Base-by-base conservation (phyloP, 2,329 filamentous ascomycete species). In the Aspergillus tamarii region DNA sequence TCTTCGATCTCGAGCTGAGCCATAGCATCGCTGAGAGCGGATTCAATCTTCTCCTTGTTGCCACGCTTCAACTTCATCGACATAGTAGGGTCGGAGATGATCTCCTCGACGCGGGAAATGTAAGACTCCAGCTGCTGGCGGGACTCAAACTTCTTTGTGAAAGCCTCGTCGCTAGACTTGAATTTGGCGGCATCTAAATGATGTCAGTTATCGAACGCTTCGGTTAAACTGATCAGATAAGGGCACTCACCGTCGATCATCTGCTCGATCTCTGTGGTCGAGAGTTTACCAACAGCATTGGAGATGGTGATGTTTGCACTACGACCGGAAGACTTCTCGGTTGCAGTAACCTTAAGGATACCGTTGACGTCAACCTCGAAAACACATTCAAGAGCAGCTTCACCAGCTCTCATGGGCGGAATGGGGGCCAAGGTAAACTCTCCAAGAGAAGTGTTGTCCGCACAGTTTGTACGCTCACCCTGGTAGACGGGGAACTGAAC, bases 291-390 rank as follows among this genome's bases (percentile, higher is more conserved):
- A 76, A 99, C 94, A 65, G 95, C 97, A 89, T 99, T 99, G 84
- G 92, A 93, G 84, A 99, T 99, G 80, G 95, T 99, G 82, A 99
- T 99, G 89, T 99, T 99, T 84, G 95, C 95, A 78, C 88, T 95
- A 81, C 95, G 94, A 77, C 95, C 95, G 39, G 95, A 97, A 73
- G 93, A 94, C 90, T 99, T 99, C 89, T 99, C 95, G 55, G 94
- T 97, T 72, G 95, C 95, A 68, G 94, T 98, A 77, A 98, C 95
- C 90, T 99, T 99, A 72, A 99, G 90, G 81, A 97, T 97, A 90
- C 95, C 95, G 87, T 99, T 99, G 88, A 97, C 95, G 74, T 99
- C 95, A 78, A 99, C 95, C 86, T 99, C 95, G 84, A 99, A 98
- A 81, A 98, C 93, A 73, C 94, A 92, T 85, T 99, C 95, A 53